Percentiles rank a stretch among this genome's conserved stretches.
Conservation (phyloP, 2,329 filamentous ascomycete genomes). For the Calonectria leucothoes region DNA sequence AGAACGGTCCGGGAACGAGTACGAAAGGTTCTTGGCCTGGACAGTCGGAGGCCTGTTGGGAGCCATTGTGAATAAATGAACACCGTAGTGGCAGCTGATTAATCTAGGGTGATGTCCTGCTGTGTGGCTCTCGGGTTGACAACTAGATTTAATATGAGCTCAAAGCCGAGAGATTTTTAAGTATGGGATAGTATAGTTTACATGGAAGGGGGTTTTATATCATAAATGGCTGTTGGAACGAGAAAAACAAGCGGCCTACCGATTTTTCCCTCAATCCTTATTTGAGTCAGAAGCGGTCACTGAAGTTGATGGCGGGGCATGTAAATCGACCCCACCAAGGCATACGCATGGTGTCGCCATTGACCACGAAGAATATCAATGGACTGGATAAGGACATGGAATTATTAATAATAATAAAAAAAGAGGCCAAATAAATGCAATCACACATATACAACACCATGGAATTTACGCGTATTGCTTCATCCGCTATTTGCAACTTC, state of each 20-base stretch:
- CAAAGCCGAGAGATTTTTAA: not conserved
- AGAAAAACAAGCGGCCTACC: constrained; percentile 4
- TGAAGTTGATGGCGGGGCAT: constrained; percentile 35
- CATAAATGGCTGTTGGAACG: not conserved
- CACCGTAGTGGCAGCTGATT: not conserved
- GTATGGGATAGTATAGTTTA: not conserved
- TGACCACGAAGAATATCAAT: not conserved
- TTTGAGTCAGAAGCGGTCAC: not conserved
- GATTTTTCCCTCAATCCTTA: constrained; percentile 27
- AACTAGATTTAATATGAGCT: not conserved
- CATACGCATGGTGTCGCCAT: not conserved
- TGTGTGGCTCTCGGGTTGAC: not conserved
- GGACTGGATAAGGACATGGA: no score
- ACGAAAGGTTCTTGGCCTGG: constrained; percentile 80
- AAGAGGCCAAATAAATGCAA: not conserved
- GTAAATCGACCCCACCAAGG: constrained; percentile 28
- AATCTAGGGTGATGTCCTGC: not conserved
- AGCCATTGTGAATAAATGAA: constrained; percentile 40
- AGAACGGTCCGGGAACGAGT: constrained; percentile 88
- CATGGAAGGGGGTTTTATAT: not conserved
- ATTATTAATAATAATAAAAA: no score
- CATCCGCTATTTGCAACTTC: not conserved
- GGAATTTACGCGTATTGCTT: not conserved
- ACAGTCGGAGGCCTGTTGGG: constrained; percentile 67
- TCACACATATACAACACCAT: no score